These are phyloP conservation scores for Backusella morwellensis DNA, from an alignment of 192 early-diverging fungal genomes.

Conservation along the genomic window DNA sequence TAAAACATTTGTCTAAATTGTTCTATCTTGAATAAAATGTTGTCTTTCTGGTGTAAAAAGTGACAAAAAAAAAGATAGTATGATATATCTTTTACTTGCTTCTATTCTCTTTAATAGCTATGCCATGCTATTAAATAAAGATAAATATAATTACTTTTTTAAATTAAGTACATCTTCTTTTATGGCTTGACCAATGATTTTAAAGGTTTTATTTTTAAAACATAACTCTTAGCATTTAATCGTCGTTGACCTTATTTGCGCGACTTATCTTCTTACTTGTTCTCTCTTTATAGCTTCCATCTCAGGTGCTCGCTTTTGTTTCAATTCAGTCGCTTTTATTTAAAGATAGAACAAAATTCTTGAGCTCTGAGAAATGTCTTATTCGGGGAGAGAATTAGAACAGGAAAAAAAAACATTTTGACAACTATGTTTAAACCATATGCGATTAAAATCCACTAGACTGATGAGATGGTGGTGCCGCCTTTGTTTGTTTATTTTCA, in stretches of 20 bases:
- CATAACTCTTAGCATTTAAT: background rate
- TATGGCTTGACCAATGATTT: background rate
- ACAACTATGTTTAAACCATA: background rate
- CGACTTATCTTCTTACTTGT: too few relatives aligned
- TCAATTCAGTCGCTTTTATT: background rate
- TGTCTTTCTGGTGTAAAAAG: background rate
- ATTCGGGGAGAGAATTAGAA: background rate
- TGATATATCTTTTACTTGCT: background rate
- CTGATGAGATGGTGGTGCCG: background rate
- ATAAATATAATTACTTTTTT: background rate
- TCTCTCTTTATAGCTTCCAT: background rate
- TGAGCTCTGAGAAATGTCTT: background rate
- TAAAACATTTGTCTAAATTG: background rate
- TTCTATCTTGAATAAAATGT: background rate
- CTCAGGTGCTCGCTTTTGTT: background rate
- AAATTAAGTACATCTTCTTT: background rate
- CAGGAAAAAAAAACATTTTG: background rate
- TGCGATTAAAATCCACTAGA: background rate
- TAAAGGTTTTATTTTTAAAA: background rate
- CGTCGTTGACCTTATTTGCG: background rate
- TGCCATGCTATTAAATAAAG: background rate
- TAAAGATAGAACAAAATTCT: background rate
- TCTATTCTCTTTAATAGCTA: background rate
- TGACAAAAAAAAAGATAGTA: background rate
- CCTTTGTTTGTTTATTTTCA: background rate